Evolutionary conservation across 2,329 filamentous ascomycete species (phyloP).

Genomic region (Ramularia collo-cygni): DNA sequence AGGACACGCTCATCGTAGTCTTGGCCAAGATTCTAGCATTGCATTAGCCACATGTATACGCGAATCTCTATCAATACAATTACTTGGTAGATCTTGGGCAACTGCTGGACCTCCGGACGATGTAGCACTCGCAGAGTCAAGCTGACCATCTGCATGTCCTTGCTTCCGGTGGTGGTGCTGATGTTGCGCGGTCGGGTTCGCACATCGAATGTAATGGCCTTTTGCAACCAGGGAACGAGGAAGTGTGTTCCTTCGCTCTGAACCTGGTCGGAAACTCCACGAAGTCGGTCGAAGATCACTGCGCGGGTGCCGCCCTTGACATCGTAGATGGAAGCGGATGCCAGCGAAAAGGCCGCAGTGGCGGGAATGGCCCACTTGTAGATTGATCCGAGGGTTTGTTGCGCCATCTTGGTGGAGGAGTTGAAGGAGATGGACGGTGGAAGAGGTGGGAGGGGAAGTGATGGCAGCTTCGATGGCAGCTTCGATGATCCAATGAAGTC

Average conservation of each 20-base stretch:
- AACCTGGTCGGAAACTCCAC: slow-evolving; percentile 87
- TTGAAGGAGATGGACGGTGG: neutral
- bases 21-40: slow-evolving; percentile 84
- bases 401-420: slow-evolving; percentile 23
- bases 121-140: slow-evolving; percentile 93
- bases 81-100: slow-evolving; percentile 99
- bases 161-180: slow-evolving; percentile 92
- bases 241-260: slow-evolving; percentile 97
- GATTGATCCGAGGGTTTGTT: slow-evolving; percentile 51
- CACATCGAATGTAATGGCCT: slow-evolving; percentile 91
- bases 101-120: slow-evolving; percentile 80
- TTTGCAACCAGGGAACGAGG: slow-evolving; percentile 90
- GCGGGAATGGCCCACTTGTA: slow-evolving; percentile 68
- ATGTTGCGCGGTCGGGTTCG: slow-evolving; percentile 97
- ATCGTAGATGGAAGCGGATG: slow-evolving; percentile 85
- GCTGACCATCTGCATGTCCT: slow-evolving; percentile 99
- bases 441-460: neutral
- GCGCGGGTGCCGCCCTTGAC: slow-evolving; percentile 90
- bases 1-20: slow-evolving; percentile 78
- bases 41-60: neutral
- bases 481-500: slow-evolving; percentile 1
- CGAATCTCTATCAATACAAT: neutral
- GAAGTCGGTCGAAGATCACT: slow-evolving; percentile 93
- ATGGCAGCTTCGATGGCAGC: neutral
- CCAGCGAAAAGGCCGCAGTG: slow-evolving; percentile 59